A percentile compares a stretch with the other conserved stretches of the same genome.
These are phyloP conservation scores for Coniochaeta pulveracea DNA, from an alignment of 2,329 filamentous ascomycete species.

Conservation along the genomic window DNA sequence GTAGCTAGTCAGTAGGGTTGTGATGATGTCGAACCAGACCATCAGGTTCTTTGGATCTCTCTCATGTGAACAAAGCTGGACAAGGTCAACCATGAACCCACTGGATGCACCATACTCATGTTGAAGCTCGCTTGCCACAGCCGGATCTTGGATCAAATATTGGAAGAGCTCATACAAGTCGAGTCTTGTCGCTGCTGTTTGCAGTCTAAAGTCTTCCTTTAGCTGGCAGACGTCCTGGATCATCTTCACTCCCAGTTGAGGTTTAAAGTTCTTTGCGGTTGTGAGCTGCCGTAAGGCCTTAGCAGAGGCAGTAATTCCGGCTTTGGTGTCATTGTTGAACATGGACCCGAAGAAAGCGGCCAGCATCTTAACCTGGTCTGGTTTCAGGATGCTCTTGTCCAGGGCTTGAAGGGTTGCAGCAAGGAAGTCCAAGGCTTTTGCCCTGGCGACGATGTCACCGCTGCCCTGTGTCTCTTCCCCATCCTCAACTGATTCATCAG, in stretches of 20 bases:
- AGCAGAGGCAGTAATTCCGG: conserved; percentile 42
- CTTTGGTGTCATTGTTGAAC: conserved; percentile 48
- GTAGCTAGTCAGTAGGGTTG: conserved; percentile 31
- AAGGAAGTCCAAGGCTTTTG: conserved; percentile 46
- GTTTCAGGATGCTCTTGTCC: conserved; percentile 30
- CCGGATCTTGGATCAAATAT: conserved; percentile 28
- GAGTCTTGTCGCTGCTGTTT: conserved; percentile 37
- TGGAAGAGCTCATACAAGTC: conserved; percentile 39
- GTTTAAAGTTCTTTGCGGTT: conserved; percentile 36
- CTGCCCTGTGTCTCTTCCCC: too few relatives aligned
- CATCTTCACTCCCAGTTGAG: conserved; percentile 34
- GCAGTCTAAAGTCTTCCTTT: conserved; percentile 44
- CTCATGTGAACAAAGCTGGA: conserved; percentile 41
- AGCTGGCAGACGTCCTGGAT: conserved; percentile 36
- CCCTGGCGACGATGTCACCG: conserved; percentile 40
- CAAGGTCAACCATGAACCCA: conserved; percentile 35
- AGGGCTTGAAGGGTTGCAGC: conserved; percentile 40
- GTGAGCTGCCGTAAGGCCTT: conserved; percentile 36
- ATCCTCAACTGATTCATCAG: conserved; percentile 14
- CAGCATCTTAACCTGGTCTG: conserved; percentile 29
- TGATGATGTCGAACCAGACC: conserved; percentile 42
- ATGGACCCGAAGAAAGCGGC: conserved; percentile 45
- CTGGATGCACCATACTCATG: conserved; percentile 29
- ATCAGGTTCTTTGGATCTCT: conserved; percentile 46
- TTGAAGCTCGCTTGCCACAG: conserved; percentile 31